These are phyloP conservation scores for Fusarium burgessii DNA, from an alignment of 2,329 filamentous ascomycete genomes.

Conservation along the genomic window DNA sequence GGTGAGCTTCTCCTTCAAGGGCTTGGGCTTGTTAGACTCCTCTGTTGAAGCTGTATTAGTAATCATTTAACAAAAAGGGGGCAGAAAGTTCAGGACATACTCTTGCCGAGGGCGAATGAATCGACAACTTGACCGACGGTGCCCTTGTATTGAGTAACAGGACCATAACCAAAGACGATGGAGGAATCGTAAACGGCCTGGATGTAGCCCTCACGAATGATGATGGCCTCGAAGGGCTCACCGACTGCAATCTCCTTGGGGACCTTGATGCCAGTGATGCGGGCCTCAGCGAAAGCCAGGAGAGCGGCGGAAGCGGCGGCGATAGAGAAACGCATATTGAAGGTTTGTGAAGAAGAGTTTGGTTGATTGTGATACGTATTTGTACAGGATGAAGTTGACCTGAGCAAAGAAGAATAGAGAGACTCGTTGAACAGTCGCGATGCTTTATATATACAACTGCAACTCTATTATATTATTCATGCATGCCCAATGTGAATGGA, in stretches of 20 bases:
- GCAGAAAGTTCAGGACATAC: slow-evolving; percentile 29
- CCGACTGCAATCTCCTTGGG: slow-evolving; percentile 56
- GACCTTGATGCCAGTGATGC: slow-evolving; percentile 57
- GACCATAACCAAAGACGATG: slow-evolving; percentile 56
- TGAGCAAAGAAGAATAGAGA: background rate
- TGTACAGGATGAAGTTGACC: background rate
- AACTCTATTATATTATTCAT: slow-evolving; percentile 2
- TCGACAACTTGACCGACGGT: slow-evolving; percentile 47
- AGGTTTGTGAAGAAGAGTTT: background rate
- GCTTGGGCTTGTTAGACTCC: slow-evolving; percentile 41
- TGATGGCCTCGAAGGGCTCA: slow-evolving; percentile 53
- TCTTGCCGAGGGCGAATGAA: slow-evolving; percentile 54
- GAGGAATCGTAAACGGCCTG: slow-evolving; percentile 59
- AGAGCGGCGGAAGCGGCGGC: slow-evolving; percentile 44
- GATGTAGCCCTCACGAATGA: slow-evolving; percentile 58
- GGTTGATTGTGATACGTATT: background rate
- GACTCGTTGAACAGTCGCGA: background rate
- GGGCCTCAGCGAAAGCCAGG: slow-evolving; percentile 51
- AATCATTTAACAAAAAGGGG: background rate
- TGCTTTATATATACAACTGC: slow-evolving; percentile 16
- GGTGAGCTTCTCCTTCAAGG: slow-evolving; percentile 46
- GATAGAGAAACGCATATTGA: slow-evolving; percentile 46
- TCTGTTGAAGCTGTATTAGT: slow-evolving; percentile 1
- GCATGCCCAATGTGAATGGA: background rate
- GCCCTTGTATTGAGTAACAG: slow-evolving; percentile 41